Evolutionary conservation across 257 asterid species (phyloP).

Genomic region (Solanum pinnatisectum): DNA sequence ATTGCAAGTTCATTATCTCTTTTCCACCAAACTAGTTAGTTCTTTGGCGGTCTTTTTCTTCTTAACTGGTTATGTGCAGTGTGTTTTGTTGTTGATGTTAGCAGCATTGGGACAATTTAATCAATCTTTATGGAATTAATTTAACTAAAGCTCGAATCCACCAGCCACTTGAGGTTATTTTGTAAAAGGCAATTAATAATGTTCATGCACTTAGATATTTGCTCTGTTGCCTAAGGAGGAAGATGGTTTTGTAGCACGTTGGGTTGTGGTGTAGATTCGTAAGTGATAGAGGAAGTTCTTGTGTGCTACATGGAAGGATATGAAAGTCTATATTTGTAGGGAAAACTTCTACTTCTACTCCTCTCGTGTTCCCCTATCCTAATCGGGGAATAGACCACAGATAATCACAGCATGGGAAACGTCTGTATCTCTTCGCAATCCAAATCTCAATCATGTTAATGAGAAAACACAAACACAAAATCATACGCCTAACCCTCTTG

Average conservation of each 20-base stretch:
- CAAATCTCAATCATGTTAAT: not conserved
- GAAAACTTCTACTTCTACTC: not conserved
- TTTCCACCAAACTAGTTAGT: not conserved
- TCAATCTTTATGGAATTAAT: not conserved
- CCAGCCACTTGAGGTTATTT: not conserved
- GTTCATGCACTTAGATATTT: not conserved
- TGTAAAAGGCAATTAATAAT: not conserved
- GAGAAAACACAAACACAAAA: not conserved
- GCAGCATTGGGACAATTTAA: not conserved
- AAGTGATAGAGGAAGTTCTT: not conserved
- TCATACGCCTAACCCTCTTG: constrained; percentile 8
- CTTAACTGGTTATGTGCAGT: not conserved
- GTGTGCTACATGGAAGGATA: not conserved
- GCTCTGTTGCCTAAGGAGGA: not conserved
- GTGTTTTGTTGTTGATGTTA: not conserved
- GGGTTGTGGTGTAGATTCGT: not conserved
- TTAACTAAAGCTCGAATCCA: not conserved
- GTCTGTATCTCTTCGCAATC: not conserved
- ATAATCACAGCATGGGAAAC: not conserved
- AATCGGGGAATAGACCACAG: not conserved
- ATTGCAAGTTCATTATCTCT: not conserved
- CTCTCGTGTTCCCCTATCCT: not conserved
- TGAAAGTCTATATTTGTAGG: not conserved
- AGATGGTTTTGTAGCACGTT: not conserved
- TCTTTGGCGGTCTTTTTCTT: not conserved